Evolutionary conservation across 805 yeast species (phyloP).

Genomic region (Hemisphaericaspora nanyangensis): DNA sequence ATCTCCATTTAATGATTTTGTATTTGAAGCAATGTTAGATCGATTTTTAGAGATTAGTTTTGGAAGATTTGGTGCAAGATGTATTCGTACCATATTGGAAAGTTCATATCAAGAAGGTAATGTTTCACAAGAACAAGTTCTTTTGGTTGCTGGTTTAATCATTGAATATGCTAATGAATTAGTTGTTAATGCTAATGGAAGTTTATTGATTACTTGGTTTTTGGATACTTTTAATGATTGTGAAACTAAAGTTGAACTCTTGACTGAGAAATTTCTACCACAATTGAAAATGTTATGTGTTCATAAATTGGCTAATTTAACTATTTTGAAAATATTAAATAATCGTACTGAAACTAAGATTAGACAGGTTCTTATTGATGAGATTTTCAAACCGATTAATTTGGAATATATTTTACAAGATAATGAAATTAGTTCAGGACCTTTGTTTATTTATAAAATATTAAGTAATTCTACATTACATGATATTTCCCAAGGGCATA

Average conservation of each 20-base stretch:
- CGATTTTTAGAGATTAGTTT: slow-evolving; percentile 77
- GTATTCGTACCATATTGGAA: slow-evolving; percentile 89
- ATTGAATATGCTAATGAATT: slow-evolving; percentile 74
- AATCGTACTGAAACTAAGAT: slow-evolving; percentile 62
- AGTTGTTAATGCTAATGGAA: slow-evolving; percentile 82
- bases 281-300: slow-evolving; percentile 62
- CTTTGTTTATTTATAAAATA: slow-evolving; percentile 69
- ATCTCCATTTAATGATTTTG: slow-evolving; percentile 82
- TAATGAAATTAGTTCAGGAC: slow-evolving; percentile 46
- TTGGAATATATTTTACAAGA: slow-evolving; percentile 65
- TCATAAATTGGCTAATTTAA: slow-evolving; percentile 81
- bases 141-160: slow-evolving; percentile 72
- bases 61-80: slow-evolving; percentile 93
- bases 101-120: slow-evolving; percentile 45
- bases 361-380: slow-evolving; percentile 56
- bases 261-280: slow-evolving; percentile 61
- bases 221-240: slow-evolving; percentile 61
- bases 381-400: slow-evolving; percentile 53
- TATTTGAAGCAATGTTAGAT: slow-evolving; percentile 76
- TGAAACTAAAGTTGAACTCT: slow-evolving; percentile 37
- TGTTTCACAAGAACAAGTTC: slow-evolving; percentile 56
- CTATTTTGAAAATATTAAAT: slow-evolving; percentile 74
- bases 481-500: slow-evolving; percentile 50
- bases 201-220: slow-evolving; percentile 88
- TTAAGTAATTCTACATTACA: slow-evolving; percentile 62